Evolutionary conservation across 1,284 basidiomycete genomes (phyloP).

Genomic region (Ganoderma lingzhi): DNA sequence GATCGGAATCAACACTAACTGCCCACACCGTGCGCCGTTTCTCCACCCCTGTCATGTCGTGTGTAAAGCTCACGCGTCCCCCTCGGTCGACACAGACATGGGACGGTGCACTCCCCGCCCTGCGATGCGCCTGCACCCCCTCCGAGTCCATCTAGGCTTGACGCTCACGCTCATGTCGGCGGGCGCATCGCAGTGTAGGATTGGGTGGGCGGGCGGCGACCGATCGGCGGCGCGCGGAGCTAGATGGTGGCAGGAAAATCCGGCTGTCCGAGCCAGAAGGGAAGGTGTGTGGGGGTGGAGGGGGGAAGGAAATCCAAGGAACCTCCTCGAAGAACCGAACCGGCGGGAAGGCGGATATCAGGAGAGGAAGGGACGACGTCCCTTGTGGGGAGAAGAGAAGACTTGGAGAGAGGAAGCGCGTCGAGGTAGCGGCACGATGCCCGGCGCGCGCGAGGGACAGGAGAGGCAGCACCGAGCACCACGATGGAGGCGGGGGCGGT

Average conservation of each 20-base stretch:
- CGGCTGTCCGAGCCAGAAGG: background rate
- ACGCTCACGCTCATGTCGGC: background rate
- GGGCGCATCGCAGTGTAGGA: background rate
- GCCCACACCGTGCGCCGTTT: background rate
- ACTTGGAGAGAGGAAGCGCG: background rate
- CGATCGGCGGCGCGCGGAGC: background rate
- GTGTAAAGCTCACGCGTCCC: background rate
- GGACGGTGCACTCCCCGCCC: background rate
- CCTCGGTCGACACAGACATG: background rate
- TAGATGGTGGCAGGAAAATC: slow-evolving; percentile 1
- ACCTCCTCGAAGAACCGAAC: background rate
- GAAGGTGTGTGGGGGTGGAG: background rate
- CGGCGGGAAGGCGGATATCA: background rate
- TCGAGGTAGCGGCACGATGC: background rate
- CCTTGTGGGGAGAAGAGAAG: slow-evolving; percentile 3
- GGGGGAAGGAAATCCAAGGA: background rate
- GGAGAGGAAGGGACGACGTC: background rate
- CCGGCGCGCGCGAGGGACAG: background rate
- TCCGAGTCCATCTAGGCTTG: background rate
- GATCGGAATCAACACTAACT: background rate
- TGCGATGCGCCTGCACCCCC: background rate
- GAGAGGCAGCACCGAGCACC: no score
- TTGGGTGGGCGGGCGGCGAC: background rate
- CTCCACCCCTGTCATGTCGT: background rate
- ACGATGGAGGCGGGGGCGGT: background rate